Base-by-base conservation (phyloP, 805 yeast genomes). In the Starmerella vaccinii region DNA sequence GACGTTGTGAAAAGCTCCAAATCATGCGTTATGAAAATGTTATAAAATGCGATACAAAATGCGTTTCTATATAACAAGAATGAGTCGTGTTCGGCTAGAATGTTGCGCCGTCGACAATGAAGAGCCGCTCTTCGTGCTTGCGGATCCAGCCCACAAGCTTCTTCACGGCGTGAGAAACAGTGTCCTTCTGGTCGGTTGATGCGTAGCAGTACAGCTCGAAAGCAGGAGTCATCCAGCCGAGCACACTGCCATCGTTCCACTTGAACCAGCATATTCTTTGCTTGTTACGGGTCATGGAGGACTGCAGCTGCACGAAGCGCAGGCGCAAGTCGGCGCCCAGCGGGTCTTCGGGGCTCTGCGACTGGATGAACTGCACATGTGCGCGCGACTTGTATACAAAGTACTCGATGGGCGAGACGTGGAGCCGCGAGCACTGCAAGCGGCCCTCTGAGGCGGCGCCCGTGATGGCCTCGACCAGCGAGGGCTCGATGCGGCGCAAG, bases 301-400 rank as follows among this genome's bases (percentile, higher is more conserved):
- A 73, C 58, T 64, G 77, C 64, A 62, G 68, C 54, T 57, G 69
- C 51, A 61, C 67, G 53, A 56, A 51, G 24, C 26, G 45, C 16
- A 52, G 45, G 21, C 43, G 26, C 23, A 48, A 26, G 18, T 46
- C 51, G 27, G 10, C 30, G 18, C 21, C 15, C 39, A n/a, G 18
- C 19, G 33, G 15, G 26, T 29, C 19, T 5, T 21, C 29, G 27
- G n/a, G 18, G 7, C 16, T 22, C 37, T 22, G 47, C 19, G 51
- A 70, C 67, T 71, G 70, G 16, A 78, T 74, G 59, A 74, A 81
- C 59, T 86, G 97, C 16, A 86, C 79, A 50, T 76, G 76, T 21
- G 68, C 68, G 52, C 77, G 81, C 30, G 85, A 77, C 65, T 85
- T 88, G 70, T 78, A 89, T 22, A 88, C 74, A 62, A 89, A 92